Evolutionary conservation across 768 basidiomycete species (phyloP), one percentile per base, ranked within the genome.

Genomic region (Boletus sensibilis): DNA sequence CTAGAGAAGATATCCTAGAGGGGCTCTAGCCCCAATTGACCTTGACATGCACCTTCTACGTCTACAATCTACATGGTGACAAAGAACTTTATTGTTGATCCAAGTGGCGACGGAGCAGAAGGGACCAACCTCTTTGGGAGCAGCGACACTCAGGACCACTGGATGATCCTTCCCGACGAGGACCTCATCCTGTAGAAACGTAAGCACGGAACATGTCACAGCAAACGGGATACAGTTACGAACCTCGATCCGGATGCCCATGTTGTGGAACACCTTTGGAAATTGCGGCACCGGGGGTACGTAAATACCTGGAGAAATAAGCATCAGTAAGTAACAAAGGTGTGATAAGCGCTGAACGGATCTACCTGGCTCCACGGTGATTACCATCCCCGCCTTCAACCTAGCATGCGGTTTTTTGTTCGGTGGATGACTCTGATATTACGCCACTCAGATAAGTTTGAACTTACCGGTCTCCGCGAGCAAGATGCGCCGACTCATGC

Each of bases 201-300:
- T 65, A 40, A 55, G 43, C 27, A 55, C 41, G 49, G 54, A 53
- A 47, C 39, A 48, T 46, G 46, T 18, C 44, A 10, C 12, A 31
- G 8, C 10, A 47, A 37, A 35, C 42, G 21, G 38, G 41, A 27
- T 39, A 44, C 8, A 18, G 23, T 37, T 31, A 57, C 60, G 39
- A 54, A 87, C 90, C 80, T 96, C 96, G 64, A 99, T 93, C 44
- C 96, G 85, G 56, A 98, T 87, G 8, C 92, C 94, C 29, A 97
- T 82, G 60, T 93, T 89, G 63, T 96, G 94, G 72, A 94, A 98
- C 50, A 83, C 82, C 60, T 82, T 88, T 3, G 96, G 97, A 71
- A 92, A 98, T 43, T 83, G 76, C 3, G 85, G 66, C 8, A 81
- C 79, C 1, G 87, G 84, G 4, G 96, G 97, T 38, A 99, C 92